These are phyloP conservation scores for Aspergillus felis DNA, from an alignment of 2,329 filamentous ascomycete species.

Conservation along the genomic window DNA sequence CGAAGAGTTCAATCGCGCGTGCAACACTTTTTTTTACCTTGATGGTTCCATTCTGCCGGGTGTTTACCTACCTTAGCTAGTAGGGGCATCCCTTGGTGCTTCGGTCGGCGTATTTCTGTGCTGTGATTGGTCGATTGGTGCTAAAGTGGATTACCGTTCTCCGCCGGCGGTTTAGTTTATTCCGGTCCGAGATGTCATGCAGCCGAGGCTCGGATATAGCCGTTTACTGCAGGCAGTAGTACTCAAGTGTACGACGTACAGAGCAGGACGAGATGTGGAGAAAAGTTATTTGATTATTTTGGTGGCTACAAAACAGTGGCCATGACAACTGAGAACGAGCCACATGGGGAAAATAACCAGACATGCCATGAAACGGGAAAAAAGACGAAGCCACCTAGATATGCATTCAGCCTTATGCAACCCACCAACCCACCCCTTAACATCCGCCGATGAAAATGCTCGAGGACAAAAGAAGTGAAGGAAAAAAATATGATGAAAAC, in stretches of 20 bases:
- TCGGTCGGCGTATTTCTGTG: neutral
- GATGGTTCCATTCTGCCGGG: slow-evolving; percentile 12
- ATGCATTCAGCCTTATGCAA: slow-evolving; percentile 4
- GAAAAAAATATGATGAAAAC: neutral
- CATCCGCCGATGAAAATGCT: slow-evolving; percentile 1
- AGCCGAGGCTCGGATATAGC: slow-evolving; percentile 10
- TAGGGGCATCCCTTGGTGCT: neutral
- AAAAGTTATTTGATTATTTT: neutral
- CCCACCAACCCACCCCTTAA: slow-evolving; percentile 6
- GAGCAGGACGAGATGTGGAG: neutral
- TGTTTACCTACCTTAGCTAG: neutral
- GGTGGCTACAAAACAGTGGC: neutral
- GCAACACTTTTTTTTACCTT: neutral
- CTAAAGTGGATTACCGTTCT: neutral
- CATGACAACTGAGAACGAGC: neutral
- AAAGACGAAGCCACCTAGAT: neutral
- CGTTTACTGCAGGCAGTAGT: neutral
- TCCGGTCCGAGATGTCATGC: slow-evolving; percentile 9
- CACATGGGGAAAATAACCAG: slow-evolving; percentile 3
- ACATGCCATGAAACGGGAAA: neutral
- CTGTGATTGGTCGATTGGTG: neutral
- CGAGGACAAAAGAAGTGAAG: neutral
- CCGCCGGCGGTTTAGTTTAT: slow-evolving; percentile 7
- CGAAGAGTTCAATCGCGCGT: slow-evolving; percentile 7
- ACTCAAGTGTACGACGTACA: neutral